Conservation (phyloP, 805 yeast genomes). For the Zygosaccharomyces bailii region DNA sequence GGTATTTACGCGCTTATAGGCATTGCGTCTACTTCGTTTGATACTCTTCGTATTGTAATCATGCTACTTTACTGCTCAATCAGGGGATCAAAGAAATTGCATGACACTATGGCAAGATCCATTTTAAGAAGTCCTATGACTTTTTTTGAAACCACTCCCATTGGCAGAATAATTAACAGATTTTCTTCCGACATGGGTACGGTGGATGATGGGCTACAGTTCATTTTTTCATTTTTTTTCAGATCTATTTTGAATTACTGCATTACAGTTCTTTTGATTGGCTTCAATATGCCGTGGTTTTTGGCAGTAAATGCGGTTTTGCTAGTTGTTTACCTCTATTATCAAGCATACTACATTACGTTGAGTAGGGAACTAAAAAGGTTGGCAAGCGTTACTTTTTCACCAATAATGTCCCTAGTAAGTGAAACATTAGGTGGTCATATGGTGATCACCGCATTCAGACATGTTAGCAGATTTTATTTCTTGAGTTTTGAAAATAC, state of each 20-base stretch:
- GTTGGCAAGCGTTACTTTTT: slow-evolving; percentile 59
- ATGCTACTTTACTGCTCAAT: slow-evolving; percentile 54
- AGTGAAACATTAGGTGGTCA: slow-evolving; percentile 79
- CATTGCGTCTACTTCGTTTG: slow-evolving; percentile 47
- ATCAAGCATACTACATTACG: slow-evolving; percentile 65
- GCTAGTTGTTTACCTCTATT: slow-evolving; percentile 60
- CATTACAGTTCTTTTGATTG: slow-evolving; percentile 51
- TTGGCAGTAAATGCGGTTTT: slow-evolving; percentile 42
- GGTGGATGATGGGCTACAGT: slow-evolving; percentile 56
- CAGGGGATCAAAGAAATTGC: slow-evolving; percentile 53
- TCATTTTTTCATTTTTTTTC: slow-evolving; percentile 48
- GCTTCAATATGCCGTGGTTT: slow-evolving; percentile 53
- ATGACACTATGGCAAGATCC: slow-evolving; percentile 52
- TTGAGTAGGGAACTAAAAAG: slow-evolving; percentile 78
- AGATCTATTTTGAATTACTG: slow-evolving; percentile 43
- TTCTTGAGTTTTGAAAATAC: slow-evolving; percentile 50
- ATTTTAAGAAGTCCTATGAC: slow-evolving; percentile 60
- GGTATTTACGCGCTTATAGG: slow-evolving; percentile 56
- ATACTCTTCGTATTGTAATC: slow-evolving; percentile 44
- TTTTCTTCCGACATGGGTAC: slow-evolving; percentile 60
- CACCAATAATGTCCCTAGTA: slow-evolving; percentile 78
- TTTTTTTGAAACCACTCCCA: slow-evolving; percentile 66
- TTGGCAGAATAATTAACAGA: slow-evolving; percentile 62
- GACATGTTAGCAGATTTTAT: slow-evolving; percentile 61
- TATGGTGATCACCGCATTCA: slow-evolving; percentile 72